These are phyloP conservation scores for Neonectria ditissima DNA, from an alignment of 2,329 filamentous ascomycete species.

Conservation along the genomic window DNA sequence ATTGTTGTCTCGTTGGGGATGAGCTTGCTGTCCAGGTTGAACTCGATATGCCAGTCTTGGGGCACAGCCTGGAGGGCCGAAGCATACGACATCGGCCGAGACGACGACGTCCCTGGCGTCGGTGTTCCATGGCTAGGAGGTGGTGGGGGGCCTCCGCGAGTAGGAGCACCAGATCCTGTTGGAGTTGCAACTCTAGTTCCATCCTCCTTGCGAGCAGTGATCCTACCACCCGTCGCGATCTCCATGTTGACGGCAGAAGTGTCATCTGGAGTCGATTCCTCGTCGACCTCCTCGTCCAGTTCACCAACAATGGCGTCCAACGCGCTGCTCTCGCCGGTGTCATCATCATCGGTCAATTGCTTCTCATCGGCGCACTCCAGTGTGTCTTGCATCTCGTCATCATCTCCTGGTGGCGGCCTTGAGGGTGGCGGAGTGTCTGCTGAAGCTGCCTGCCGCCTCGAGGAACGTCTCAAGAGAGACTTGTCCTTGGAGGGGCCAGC, in stretches of 20 bases:
- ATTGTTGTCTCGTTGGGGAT: conserved; percentile 95
- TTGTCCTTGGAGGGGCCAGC: conserved; percentile 69
- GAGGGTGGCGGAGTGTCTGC: conserved; percentile 64
- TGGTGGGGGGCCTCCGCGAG: conserved; percentile 56
- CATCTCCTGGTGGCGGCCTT: conserved; percentile 66
- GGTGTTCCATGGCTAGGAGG: conserved; percentile 57
- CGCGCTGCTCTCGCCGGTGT: conserved; percentile 73
- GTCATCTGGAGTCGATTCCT: conserved; percentile 70
- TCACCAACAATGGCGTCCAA: conserved; percentile 92
- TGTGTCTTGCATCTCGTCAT: conserved; percentile 74
- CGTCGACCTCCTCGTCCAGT: conserved; percentile 85
- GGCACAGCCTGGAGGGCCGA: conserved; percentile 83
- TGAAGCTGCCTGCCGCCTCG: conserved; percentile 67
- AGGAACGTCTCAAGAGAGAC: conserved; percentile 69
- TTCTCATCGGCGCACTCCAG: conserved; percentile 95
- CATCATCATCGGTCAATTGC: conserved; percentile 79
- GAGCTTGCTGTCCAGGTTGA: conserved; percentile 85
- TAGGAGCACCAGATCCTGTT: conserved; percentile 64
- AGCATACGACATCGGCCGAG: conserved; percentile 82
- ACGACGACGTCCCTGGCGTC: conserved; percentile 66
- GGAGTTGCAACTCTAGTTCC: conserved; percentile 89
- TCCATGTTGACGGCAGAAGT: conserved; percentile 93
- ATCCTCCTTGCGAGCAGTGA: conserved; percentile 92
- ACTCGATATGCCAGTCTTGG: conserved; percentile 98
- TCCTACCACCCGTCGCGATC: conserved; percentile 85